Evolutionary conservation across 495 filamentous ascomycete species (phyloP).

Genomic region (Xeromyces bisporus): DNA sequence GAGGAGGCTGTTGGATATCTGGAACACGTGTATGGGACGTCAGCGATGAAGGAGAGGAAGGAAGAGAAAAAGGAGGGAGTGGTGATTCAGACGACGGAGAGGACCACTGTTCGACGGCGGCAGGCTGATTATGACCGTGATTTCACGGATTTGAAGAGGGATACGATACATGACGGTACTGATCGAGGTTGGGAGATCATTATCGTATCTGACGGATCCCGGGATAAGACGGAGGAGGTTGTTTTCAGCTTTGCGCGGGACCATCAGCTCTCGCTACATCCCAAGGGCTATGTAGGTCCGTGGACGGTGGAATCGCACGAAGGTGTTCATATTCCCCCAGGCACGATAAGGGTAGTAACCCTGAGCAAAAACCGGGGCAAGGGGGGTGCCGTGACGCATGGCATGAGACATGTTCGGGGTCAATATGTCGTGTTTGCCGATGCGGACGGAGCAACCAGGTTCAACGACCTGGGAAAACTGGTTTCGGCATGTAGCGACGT

Average conservation of each 20-base stretch:
- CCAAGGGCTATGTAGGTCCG: constrained; percentile 25
- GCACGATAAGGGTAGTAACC: constrained; percentile 60
- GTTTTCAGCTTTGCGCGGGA: constrained; percentile 59
- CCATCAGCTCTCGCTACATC: constrained; percentile 26
- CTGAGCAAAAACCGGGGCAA: constrained; percentile 78
- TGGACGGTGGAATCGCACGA: constrained; percentile 24
- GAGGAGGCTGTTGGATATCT: constrained; percentile 82
- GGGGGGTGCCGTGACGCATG: constrained; percentile 88
- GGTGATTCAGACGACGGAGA: constrained; percentile 4
- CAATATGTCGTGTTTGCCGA: constrained; percentile 87
- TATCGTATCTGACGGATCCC: constrained; percentile 87
- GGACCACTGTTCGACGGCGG: constrained; percentile 18
- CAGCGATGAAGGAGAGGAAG: constrained; percentile 3
- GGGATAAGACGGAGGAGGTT: constrained; percentile 61
- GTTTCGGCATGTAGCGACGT: constrained; percentile 53
- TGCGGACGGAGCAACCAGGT: constrained; percentile 80
- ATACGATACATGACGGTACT: constrained; percentile 5
- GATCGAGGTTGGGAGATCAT: constrained; percentile 77
- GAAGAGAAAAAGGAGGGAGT: not conserved
- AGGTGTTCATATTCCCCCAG: constrained; percentile 36
- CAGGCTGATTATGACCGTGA: constrained; percentile 2
- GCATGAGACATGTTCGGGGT: constrained; percentile 79
- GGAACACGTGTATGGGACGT: constrained; percentile 51
- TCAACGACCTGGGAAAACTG: constrained; percentile 65
- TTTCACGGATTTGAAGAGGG: constrained; percentile 3